Base-by-base conservation (phyloP, 164 flowering plant genomes). In the Berberis vulgaris region DNA sequence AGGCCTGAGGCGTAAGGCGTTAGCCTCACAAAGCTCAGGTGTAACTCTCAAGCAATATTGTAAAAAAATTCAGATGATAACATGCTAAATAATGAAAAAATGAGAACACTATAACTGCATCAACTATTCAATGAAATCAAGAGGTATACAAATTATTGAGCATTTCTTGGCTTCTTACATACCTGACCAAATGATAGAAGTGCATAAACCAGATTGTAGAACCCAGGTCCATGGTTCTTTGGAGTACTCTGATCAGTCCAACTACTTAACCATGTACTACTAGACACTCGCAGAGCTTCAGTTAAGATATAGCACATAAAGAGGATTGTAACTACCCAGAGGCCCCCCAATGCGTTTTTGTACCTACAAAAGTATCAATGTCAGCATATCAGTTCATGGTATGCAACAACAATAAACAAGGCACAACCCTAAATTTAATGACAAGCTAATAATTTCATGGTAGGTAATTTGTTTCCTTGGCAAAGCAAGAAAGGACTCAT, bases 261-360 rank as follows among this genome's bases (percentile, higher is more conserved):
- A 70, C 64, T 45, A 79, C 99, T 95, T 71, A 95, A 77, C 99
- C 99, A 95, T 39, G 96, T 89, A 85, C 99, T 95, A 76, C 97
- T 86, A 49, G 80, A 80, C 69, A 95, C 78, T 77, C 99, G 79
- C 49, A 95, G 78, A 73, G 67, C 71, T 80, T 95, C 97, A 7
- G 86, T 78, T n/a, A 68, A 26, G 57, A 89, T 42, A 71, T 91
- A 95, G 78, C 97, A 91, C 57, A 43, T 2, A 49, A 91, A 79
- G 59, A 95, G 88, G 58, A 89, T 69, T 67, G 78, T 55, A 67
- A 91, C 97, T 45, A 91, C 97, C 94, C 96, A 87, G 3, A 73
- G 38, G 45, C 99, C 99, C 60, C 99, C 99, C 57, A 95, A 67
- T 45, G 97, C 99, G 79, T 91, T 73, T 72, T 83, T 85, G 65